Conservation (phyloP, 2,329 filamentous ascomycete genomes). For the Colletotrichum sublineola region DNA sequence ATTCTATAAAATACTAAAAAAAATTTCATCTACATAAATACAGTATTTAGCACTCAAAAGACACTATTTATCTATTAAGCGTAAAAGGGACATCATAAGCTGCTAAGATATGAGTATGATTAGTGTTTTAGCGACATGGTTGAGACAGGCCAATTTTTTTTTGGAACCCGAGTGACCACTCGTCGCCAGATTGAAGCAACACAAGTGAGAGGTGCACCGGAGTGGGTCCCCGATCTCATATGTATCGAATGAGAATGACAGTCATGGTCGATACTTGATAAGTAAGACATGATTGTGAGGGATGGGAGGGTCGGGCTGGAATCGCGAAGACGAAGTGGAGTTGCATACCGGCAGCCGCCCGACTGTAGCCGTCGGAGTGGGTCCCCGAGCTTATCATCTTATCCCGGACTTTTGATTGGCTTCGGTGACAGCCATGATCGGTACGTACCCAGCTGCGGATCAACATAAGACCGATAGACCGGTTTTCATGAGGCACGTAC, state of each 20-base stretch:
- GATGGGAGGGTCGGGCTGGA: not conserved
- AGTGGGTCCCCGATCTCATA: constrained; percentile 38
- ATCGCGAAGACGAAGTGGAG: constrained; percentile 15
- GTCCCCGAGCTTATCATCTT: constrained; percentile 23
- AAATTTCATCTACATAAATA: too few relatives aligned
- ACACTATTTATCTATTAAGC: too few relatives aligned
- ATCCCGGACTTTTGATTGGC: constrained; percentile 4
- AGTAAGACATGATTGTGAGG: constrained; percentile 21
- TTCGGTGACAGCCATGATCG: accelerated
- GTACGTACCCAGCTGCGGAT: not conserved
- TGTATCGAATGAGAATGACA: constrained; percentile 9
- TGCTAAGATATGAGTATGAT: too few relatives aligned
- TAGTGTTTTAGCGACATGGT: too few relatives aligned
- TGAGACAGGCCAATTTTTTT: too few relatives aligned
- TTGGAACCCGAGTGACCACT: not conserved
- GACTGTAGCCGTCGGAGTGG: constrained; percentile 36
- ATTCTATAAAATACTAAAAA: too few relatives aligned
- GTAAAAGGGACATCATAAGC: too few relatives aligned
- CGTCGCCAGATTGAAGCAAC: constrained; percentile 4
- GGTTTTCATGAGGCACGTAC: not conserved
- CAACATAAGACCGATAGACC: not conserved
- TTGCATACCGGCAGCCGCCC: not conserved
- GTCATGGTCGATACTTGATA: constrained; percentile 31
- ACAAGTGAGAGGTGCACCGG: constrained; percentile 3
- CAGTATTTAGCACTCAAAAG: too few relatives aligned